Base-by-base conservation (phyloP, 164 flowering plant species). In the Chloranthus sessilifolius region DNA sequence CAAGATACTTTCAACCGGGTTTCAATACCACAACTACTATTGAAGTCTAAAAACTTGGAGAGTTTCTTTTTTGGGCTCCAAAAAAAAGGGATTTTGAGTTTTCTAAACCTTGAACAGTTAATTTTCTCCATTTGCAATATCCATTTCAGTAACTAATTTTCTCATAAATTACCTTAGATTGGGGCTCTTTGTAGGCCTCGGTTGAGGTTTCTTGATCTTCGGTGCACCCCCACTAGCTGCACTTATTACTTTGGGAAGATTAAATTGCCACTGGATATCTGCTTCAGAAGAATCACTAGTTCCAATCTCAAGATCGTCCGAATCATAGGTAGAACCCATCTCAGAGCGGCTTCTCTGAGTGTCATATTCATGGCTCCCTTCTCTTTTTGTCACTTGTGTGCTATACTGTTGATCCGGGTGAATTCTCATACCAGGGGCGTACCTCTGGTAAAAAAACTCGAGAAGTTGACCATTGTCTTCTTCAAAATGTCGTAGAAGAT, bases 241-340 rank as follows among this genome's bases (percentile, higher is more conserved):
- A 57, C 64, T 56, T 7, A 71, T 54, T 42, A 76, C 56, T 49
- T 77, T 86, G 54, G 85, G 57, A 31, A 81, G 78, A 63, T 86
- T 86, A 55, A 79, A 88, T 61, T 83, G 92, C 92, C 95, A 85
- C 23, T 78, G 77, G 60, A 82, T 57, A 60, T 87, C 98, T 14
- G 30, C 76, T 58, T 91, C 98, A 1, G 98, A 87, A n/a, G 96
- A 85, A 58, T 87, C 92, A 52, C 95, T 91, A 3, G 95, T 83
- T 31, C 76, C 90, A 53, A 76, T 82, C 62, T 81, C 95, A 50
- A 77, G 65, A 55, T 86, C 95, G 53, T 90, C 98, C 45, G 74
- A 66, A 25, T 79, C 88, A 60, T 82, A 85, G 3, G 70, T 65
- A 44, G 61, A 58, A 28, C 71, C 68, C 45, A 49, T 37, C 24